phyloP scores from a whole-genome alignment of 345 rosid genomes.

The Leavenworthia alabamica region DNA sequence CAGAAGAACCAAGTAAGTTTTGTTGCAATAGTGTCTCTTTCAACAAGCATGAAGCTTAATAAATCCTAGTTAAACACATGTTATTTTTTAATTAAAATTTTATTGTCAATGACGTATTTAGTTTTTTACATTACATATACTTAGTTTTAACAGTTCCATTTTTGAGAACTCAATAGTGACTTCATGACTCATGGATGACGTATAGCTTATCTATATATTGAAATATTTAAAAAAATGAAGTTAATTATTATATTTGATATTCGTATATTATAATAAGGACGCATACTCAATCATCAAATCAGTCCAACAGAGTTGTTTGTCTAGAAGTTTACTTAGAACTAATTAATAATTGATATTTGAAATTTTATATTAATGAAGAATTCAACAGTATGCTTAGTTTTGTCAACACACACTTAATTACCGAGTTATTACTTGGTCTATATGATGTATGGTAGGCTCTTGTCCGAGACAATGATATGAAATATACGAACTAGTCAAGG shows the following conservation, averaged over 20 bases:
- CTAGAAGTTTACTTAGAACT: background rate
- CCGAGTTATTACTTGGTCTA: background rate
- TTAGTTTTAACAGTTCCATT: background rate
- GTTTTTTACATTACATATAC: background rate
- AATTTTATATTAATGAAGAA: no score
- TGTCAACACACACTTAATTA: background rate
- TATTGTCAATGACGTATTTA: no score
- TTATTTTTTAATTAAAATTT: no score
- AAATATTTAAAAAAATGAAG: background rate
- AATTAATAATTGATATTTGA: no score
- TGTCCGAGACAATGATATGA: background rate
- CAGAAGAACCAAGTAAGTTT: constrained; percentile 49
- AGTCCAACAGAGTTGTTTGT: constrained; percentile 1
- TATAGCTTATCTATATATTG: background rate
- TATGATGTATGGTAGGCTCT: background rate
- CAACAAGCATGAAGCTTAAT: constrained; percentile 39
- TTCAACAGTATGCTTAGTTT: background rate
- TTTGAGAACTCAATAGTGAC: background rate
- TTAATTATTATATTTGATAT: background rate
- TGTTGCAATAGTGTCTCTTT: constrained; percentile 36
- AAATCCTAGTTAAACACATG: no score
- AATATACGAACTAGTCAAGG: constrained; percentile 7
- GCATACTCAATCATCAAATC: background rate
- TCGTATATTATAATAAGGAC: background rate
- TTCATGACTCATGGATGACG: constrained; percentile 1